Evolutionary conservation across 768 basidiomycete genomes (phyloP).

Genomic region (Glaciozyma antarctica): DNA sequence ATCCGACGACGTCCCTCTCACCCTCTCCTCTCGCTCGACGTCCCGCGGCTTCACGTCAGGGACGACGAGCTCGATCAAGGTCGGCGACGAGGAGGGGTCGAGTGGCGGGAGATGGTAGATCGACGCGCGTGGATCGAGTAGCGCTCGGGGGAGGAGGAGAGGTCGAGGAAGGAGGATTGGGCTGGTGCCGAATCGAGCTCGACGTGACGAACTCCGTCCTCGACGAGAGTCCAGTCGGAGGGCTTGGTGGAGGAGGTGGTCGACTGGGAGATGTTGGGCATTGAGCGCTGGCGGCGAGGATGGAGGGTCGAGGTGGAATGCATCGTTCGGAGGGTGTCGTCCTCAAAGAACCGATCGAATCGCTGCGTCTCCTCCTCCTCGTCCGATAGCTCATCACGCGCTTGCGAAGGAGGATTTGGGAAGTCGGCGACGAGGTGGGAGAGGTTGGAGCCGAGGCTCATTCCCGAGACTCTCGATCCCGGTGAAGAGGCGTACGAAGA

Average conservation of each 20-base stretch:
- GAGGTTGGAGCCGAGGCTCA: background rate
- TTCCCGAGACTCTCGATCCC: background rate
- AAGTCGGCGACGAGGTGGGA: background rate
- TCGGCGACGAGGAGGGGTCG: background rate
- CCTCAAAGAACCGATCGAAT: too few relatives aligned
- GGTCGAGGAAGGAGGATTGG: background rate
- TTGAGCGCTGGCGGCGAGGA: background rate
- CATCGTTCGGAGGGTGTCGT: background rate
- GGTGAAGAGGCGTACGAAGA: background rate
- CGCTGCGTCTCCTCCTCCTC: background rate
- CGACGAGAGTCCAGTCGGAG: background rate
- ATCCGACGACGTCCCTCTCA: background rate
- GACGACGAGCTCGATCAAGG: background rate
- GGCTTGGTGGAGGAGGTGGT: background rate
- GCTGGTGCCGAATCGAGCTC: background rate
- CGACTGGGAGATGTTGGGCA: background rate
- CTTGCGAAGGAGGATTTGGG: background rate
- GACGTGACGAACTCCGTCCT: background rate
- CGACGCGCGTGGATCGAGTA: background rate
- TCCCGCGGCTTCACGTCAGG: background rate
- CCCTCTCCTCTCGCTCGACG: background rate
- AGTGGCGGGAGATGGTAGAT: background rate
- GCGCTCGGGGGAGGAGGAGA: background rate
- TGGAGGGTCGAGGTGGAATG: background rate
- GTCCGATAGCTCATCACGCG: background rate